phyloP scores from a whole-genome alignment of 257 asterid species.

The Primulina huaijiensis region DNA sequence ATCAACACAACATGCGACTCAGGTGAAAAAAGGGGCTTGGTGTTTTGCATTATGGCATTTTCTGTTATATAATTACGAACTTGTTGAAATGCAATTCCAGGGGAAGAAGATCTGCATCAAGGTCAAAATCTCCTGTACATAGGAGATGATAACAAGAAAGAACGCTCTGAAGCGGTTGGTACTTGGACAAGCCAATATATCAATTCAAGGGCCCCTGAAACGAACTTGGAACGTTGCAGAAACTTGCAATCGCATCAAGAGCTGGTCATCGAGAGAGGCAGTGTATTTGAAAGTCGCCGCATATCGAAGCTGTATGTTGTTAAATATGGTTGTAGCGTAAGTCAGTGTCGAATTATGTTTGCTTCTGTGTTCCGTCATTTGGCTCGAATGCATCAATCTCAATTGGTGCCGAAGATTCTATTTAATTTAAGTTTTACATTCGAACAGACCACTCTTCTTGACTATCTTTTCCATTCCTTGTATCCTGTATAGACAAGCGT shows the following conservation, averaged over 20 bases:
- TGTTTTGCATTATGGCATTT: not conserved
- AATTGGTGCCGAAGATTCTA: not conserved
- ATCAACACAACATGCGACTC: slow-evolving; percentile 33
- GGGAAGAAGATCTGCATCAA: slow-evolving; percentile 60
- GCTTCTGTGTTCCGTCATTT: not conserved
- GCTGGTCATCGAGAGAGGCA: slow-evolving; percentile 10
- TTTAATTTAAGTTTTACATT: too few relatives aligned
- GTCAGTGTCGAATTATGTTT: not conserved
- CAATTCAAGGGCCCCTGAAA: not conserved
- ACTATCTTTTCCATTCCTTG: not conserved
- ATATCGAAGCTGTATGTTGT: not conserved
- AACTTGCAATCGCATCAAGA: not conserved
- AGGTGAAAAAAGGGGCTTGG: slow-evolving; percentile 38
- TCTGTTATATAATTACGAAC: slow-evolving; percentile 20
- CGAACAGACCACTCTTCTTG: not conserved
- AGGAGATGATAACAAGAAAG: slow-evolving; percentile 43
- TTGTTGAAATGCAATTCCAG: slow-evolving; percentile 40
- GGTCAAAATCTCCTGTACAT: slow-evolving; percentile 77
- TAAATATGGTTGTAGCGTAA: not conserved
- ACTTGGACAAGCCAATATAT: not conserved
- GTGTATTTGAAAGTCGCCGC: slow-evolving; percentile 18
- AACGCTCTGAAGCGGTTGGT: not conserved
- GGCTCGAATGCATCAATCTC: not conserved
- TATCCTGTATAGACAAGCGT: too few relatives aligned
- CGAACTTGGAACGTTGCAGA: not conserved